phyloP scores from a whole-genome alignment of 108 stramenopile genomes.

The Skeletonema marinoi region DNA sequence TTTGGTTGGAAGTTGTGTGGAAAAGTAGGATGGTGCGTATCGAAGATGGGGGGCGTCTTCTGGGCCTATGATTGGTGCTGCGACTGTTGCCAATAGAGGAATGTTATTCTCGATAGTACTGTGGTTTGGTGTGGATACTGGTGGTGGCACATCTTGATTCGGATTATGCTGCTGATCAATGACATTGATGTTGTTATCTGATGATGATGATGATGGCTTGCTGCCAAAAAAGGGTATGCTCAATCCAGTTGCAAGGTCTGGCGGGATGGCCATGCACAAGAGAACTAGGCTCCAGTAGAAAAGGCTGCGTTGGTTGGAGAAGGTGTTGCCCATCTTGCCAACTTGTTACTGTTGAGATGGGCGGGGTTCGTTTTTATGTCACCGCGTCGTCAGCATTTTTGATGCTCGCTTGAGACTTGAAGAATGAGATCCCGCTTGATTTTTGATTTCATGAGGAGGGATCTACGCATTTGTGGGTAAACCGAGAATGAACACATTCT shows the following conservation, averaged over 20 bases:
- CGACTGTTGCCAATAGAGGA: constrained; percentile 3
- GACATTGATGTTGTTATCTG: background rate
- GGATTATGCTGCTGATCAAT: background rate
- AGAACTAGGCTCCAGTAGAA: constrained; percentile 35
- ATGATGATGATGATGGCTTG: background rate
- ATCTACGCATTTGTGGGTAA: too few species aligned
- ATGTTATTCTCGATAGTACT: background rate
- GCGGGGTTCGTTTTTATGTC: too few species aligned
- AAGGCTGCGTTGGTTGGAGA: constrained; percentile 19
- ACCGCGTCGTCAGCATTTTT: too few species aligned
- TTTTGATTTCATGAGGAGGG: too few species aligned
- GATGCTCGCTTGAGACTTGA: too few species aligned
- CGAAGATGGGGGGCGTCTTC: constrained; percentile 41
- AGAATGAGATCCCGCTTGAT: too few species aligned
- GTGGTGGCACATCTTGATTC: background rate
- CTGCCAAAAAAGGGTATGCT: constrained; percentile 24
- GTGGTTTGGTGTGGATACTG: background rate
- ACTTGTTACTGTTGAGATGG: too few species aligned
- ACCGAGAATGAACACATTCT: too few species aligned
- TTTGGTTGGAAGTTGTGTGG: constrained; percentile 27
- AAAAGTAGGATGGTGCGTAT: constrained; percentile 47
- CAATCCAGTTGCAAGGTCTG: constrained; percentile 18
- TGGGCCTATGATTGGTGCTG: constrained; percentile 28
- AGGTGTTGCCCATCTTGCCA: constrained; percentile 36
- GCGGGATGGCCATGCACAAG: constrained; percentile 21